Evolutionary conservation across 1,284 basidiomycete genomes (phyloP), one percentile per base, ranked within the genome.

Genomic region (Rhodotorula sp.): DNA sequence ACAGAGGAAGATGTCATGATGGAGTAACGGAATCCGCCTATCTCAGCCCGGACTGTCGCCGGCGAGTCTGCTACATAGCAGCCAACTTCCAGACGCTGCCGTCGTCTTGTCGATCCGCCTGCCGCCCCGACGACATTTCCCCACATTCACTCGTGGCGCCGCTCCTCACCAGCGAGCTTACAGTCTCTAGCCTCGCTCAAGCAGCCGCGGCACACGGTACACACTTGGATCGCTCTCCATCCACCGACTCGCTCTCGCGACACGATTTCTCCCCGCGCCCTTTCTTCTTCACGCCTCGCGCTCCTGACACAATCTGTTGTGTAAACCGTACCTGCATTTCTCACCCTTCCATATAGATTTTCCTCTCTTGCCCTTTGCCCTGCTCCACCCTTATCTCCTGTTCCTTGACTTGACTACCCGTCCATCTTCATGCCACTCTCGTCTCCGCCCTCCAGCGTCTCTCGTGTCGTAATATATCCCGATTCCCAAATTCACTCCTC

Each of bases 1-100:
- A 34, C 31, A 47, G 60, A 64, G 31, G 63, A 58, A 23, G 63
- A 64, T 56, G 55, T 48, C 23, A 64, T 50, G 63, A 64, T 64
- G 56, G 56, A 64, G 31, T 64, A 28, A 56, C 8, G 23, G 7
- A 6, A 3, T 6, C 12, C 6, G 18, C 28, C 28, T 21, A 31
- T 5, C n/a, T 38, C 34, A 43, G 12, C 8, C 10, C 38, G 7
- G 12, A 38, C 38, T 38, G 6, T 10, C 38, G 38, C 38, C 54
- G 28, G 19, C 55, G 21, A 14, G 18, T 28, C 55, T 31, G 19
- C 31, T 56, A 28, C 28, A 28, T 3, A 5, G 28, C 31, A 31
- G 28, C 28, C 15, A 19, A 19, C 28, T 31, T 34, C 31, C 19
- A 19, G 28, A 28, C 55, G n/a, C 28, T 34, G 31, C 28, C 55